Base-by-base conservation (phyloP, 2,329 filamentous ascomycete species). In the Colletotrichum costaricense region DNA sequence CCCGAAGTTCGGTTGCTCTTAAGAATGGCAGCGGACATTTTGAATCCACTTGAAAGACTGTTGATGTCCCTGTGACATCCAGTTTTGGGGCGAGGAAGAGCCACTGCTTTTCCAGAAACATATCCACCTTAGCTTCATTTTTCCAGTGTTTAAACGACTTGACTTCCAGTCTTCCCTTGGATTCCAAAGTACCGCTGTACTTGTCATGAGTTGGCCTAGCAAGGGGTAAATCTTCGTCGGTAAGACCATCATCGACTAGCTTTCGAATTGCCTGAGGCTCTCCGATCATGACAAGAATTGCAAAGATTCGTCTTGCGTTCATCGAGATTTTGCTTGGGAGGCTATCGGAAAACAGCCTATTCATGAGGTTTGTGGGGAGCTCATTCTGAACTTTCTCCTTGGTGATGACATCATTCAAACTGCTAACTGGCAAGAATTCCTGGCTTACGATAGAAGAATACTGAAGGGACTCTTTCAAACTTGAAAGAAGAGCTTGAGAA, bases 91-190 rank as follows among this genome's bases (percentile, higher is more conserved):
- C 64, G 35, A 67, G 64, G 2, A 67, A 24, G 5, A 59, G 11
- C 64, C 64, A 67, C 9, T 67, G 64, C 5, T 58, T 58, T 14
- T 49, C 26, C 9, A 67, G 3, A 14, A 67, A 67, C 5, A 16
- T 12, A 4, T 8, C 26, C 2, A 52, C 55, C 26, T 35, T 58
- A 1, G 64, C 38, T 1, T 67, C 64, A 19, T 46, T 63, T 4
- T 26, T 58, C 55, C 55, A 67, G 5, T 49, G 19, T n/a, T 8
- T 2, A 14, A 67, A 59, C 5, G 64, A 49, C 8, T 6, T 6
- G 4, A 67, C 38, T 22, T 7, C 11, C 9, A 16, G 28, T 7
- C 2, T 16, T 8, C 19, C 5, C 1, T 16, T 8, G 0, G 64
- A 59, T 3, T 30, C 14, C 22, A 58, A 26, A 33, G 26, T 35